Percentiles rank a stretch among this genome's conserved stretches.
Conservation (phyloP, 2,329 filamentous ascomycete species). For the Mycosphaerella arachidis region DNA sequence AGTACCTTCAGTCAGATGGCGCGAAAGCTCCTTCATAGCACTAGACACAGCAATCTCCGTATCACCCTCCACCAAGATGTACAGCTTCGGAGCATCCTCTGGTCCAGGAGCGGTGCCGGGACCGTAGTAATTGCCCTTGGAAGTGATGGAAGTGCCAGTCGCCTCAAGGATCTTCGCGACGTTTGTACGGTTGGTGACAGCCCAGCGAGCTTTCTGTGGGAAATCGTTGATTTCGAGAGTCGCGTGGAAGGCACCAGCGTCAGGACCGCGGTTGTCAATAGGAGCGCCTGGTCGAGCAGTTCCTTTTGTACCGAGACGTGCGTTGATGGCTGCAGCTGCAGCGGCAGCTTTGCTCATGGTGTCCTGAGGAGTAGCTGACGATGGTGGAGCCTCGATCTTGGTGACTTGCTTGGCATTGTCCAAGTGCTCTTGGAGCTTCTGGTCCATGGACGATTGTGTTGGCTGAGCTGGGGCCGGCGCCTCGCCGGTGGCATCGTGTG, state of each 20-base stretch:
- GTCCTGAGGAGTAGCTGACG: slow-evolving; percentile 30
- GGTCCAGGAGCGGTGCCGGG: slow-evolving; percentile 72
- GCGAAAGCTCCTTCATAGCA: slow-evolving; percentile 84
- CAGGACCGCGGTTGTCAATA: slow-evolving; percentile 96
- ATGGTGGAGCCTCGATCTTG: slow-evolving; percentile 57
- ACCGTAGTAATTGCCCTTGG: slow-evolving; percentile 87
- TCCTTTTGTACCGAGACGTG: slow-evolving; percentile 61
- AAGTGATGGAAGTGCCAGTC: slow-evolving; percentile 93
- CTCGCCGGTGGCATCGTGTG: slow-evolving; percentile 20
- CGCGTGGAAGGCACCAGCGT: slow-evolving; percentile 93
- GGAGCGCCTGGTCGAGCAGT: slow-evolving; percentile 87
- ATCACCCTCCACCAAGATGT: slow-evolving; percentile 95
- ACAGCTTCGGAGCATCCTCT: slow-evolving; percentile 83
- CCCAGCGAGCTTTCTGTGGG: slow-evolving; percentile 96
- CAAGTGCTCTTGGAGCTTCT: slow-evolving; percentile 42
- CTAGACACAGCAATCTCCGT: slow-evolving; percentile 88
- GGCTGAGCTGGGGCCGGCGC: slow-evolving; percentile 6
- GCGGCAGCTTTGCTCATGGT: slow-evolving; percentile 58
- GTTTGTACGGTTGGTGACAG: slow-evolving; percentile 96
- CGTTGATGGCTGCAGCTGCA: slow-evolving; percentile 88
- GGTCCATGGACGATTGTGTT: slow-evolving; percentile 17
- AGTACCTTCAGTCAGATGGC: slow-evolving; percentile 83
- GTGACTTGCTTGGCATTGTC: slow-evolving; percentile 69
- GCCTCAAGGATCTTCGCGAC: slow-evolving; percentile 96
- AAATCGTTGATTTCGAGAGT: slow-evolving; percentile 99